Conservation (phyloP, 352 stramenopile species). For the Thalassiosira exigua region DNA sequence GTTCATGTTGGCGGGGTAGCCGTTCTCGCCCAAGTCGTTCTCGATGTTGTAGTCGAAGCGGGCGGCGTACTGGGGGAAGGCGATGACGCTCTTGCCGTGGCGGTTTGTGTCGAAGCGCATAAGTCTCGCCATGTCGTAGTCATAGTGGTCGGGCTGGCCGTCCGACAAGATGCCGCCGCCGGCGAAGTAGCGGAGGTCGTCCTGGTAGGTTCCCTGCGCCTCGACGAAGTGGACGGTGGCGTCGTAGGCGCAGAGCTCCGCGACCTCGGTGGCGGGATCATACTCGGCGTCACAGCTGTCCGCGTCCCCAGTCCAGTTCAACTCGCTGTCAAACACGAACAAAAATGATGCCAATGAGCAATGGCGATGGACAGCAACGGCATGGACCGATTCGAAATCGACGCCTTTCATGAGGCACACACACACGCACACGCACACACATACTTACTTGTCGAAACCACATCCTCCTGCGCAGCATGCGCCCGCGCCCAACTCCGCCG, state of each 20-base stretch:
- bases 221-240: slow-evolving; percentile 42
- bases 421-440: too few relatives aligned
- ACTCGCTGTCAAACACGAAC: too few relatives aligned
- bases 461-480: too few relatives aligned
- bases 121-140: slow-evolving; percentile 8
- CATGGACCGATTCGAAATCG: too few relatives aligned
- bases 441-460: too few relatives aligned
- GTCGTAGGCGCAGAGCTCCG: slow-evolving; percentile 41
- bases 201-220: slow-evolving; percentile 41
- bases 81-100: slow-evolving; percentile 15
- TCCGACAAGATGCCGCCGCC: slow-evolving; percentile 20
- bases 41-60: slow-evolving; percentile 34
- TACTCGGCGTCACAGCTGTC: too few relatives aligned
- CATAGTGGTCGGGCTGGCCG: slow-evolving; percentile 2
- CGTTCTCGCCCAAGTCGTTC: slow-evolving; percentile 27
- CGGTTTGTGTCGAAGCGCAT: slow-evolving; percentile 30
- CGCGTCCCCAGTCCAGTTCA: too few relatives aligned
- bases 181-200: slow-evolving; percentile 26
- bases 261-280: not conserved
- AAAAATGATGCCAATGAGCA: too few relatives aligned
- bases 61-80: slow-evolving; percentile 38
- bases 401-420: too few relatives aligned
- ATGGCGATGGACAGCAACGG: too few relatives aligned
- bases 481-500: too few relatives aligned
- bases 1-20: slow-evolving; percentile 51